Conservation (phyloP, 306 rosid genomes). For the Sindora glabra region DNA sequence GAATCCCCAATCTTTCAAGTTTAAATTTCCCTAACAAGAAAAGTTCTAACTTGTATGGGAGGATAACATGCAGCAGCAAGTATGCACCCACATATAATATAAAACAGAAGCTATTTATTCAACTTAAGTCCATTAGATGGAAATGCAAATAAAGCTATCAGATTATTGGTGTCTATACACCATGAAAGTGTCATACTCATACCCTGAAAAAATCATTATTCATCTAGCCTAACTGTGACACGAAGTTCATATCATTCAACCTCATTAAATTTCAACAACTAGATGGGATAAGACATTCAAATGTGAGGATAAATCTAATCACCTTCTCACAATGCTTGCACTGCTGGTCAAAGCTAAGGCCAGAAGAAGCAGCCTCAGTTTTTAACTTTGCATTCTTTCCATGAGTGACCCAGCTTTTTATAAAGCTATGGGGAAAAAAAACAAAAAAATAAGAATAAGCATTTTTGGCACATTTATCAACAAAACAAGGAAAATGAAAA, state of each 20-base stretch:
- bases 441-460: conserved; percentile 18
- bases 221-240: not conserved
- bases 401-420: conserved; percentile 70
- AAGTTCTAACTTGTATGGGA: not conserved
- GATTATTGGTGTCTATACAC: no score
- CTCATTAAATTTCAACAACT: conserved; percentile 1
- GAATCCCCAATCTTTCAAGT: not conserved
- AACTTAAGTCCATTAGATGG: not conserved
- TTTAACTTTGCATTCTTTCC: conserved; percentile 69
- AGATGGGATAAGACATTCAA: not conserved
- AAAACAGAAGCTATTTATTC: not conserved
- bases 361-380: conserved; percentile 63
- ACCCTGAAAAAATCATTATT: not conserved
- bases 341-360: conserved; percentile 69
- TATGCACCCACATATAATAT: no score
- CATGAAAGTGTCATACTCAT: no score
- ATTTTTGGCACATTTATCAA: not conserved
- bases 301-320: not conserved
- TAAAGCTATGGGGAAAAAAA: conserved; percentile 38
- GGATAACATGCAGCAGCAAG: not conserved
- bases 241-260: not conserved
- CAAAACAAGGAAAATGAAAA: not conserved
- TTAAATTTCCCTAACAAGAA: not conserved
- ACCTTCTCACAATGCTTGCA: conserved; percentile 96
- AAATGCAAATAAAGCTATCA: not conserved